These are phyloP conservation scores for Aspergillus novofumigatus DNA, from an alignment of 2,329 filamentous ascomycete species.

Conservation along the genomic window DNA sequence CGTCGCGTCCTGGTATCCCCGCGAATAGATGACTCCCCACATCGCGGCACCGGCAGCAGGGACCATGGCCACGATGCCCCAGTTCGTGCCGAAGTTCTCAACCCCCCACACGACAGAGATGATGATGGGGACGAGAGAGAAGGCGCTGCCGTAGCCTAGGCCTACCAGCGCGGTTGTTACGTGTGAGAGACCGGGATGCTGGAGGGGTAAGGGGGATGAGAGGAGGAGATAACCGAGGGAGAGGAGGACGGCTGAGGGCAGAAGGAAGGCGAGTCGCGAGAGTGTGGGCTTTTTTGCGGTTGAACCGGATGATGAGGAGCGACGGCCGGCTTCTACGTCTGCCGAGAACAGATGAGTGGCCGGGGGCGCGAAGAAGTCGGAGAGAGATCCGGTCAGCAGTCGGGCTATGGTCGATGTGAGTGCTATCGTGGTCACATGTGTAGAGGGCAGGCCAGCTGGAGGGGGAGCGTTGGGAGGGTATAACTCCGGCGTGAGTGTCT, in stretches of 20 bases:
- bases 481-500: slow-evolving; percentile 68
- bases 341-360: slow-evolving; percentile 58
- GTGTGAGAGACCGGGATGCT: slow-evolving; percentile 78
- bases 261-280: slow-evolving; percentile 75
- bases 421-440: slow-evolving; percentile 89
- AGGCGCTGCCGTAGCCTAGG: slow-evolving; percentile 87
- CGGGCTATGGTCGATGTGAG: slow-evolving; percentile 86
- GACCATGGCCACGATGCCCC: slow-evolving; percentile 89
- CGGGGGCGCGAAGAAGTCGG: slow-evolving; percentile 75
- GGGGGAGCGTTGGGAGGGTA: slow-evolving; percentile 45
- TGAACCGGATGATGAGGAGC: slow-evolving; percentile 25
- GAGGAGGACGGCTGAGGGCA: slow-evolving; percentile 69
- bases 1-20: slow-evolving; percentile 34
- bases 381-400: slow-evolving; percentile 82
- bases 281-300: slow-evolving; percentile 49
- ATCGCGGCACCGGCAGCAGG: slow-evolving; percentile 83
- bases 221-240: slow-evolving; percentile 73
- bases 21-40: slow-evolving; percentile 85
- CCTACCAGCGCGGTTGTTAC: slow-evolving; percentile 79
- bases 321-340: slow-evolving; percentile 38
- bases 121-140: slow-evolving; percentile 84
- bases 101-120: slow-evolving; percentile 98
- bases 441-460: slow-evolving; percentile 63
- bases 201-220: slow-evolving; percentile 72
- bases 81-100: slow-evolving; percentile 98